Evolutionary conservation across 2,329 filamentous ascomycete genomes (phyloP).

Genomic region (Botrytis sinoallii): DNA sequence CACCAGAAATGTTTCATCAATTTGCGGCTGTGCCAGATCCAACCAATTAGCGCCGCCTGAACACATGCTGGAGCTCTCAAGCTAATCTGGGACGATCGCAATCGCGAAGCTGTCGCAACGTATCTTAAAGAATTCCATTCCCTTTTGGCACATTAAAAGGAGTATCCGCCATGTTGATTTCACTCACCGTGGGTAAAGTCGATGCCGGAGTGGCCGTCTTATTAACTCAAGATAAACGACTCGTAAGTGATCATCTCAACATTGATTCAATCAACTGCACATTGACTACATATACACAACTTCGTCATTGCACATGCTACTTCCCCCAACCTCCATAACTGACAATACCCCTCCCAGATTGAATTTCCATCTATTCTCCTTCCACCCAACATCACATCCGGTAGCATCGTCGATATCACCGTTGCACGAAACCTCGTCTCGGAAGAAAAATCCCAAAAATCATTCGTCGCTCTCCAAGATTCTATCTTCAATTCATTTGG

Average conservation of each 20-base stretch:
- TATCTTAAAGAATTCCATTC: constrained; percentile 20
- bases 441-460: constrained; percentile 69
- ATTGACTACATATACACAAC: background rate
- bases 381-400: constrained; percentile 89
- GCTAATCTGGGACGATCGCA: constrained; percentile 16
- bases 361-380: constrained; percentile 98
- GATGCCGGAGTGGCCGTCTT: constrained; percentile 97
- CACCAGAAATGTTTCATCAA: constrained; percentile 3
- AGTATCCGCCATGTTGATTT: constrained; percentile 75
- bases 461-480: constrained; percentile 83
- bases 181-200: constrained; percentile 97
- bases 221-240: constrained; percentile 91
- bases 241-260: constrained; percentile 57
- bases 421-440: constrained; percentile 82
- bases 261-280: background rate
- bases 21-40: background rate
- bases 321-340: constrained; percentile 9
- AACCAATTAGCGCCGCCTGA: constrained; percentile 16
- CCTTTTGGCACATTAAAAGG: background rate
- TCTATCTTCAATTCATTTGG: constrained; percentile 87
- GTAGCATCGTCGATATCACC: constrained; percentile 96
- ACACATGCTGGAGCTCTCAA: background rate
- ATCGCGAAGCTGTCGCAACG: constrained; percentile 29
- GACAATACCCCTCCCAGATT: constrained; percentile 60
- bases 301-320: constrained; percentile 8